These are phyloP conservation scores for Rosa chinensis DNA, from an alignment of 306 rosid genomes.

Conservation along the genomic window DNA sequence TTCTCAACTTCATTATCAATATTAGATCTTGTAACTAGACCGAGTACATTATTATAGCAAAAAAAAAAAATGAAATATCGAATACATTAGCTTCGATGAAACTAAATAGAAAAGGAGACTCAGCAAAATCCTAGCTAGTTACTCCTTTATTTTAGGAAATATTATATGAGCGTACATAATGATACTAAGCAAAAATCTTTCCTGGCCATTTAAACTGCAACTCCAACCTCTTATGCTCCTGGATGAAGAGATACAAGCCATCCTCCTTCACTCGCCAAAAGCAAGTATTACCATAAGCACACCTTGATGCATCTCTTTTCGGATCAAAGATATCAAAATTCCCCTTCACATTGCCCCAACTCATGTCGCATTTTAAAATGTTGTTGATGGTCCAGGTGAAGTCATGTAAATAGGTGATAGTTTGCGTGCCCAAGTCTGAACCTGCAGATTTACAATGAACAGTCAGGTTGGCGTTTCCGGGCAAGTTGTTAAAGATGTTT, in stretches of 20 bases:
- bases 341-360: slow-evolving; percentile 28
- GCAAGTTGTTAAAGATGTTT: background rate
- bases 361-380: slow-evolving; percentile 43
- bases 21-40: too few relatives aligned
- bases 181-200: background rate
- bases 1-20: too few relatives aligned
- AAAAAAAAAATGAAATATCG: too few relatives aligned
- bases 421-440: slow-evolving; percentile 1
- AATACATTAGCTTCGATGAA: too few relatives aligned
- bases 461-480: background rate
- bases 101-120: too few relatives aligned
- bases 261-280: slow-evolving; percentile 6
- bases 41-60: too few relatives aligned
- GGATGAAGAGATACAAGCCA: slow-evolving; percentile 16
- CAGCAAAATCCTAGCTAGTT: background rate
- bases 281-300: slow-evolving; percentile 2
- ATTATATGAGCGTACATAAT: background rate
- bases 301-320: slow-evolving; percentile 16
- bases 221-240: slow-evolving; percentile 1
- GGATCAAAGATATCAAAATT: slow-evolving; percentile 8
- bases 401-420: background rate
- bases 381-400: slow-evolving; percentile 32
- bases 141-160: background rate
- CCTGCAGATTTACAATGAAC: background rate
- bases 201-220: slow-evolving; percentile 20